Evolutionary conservation across 202 grass and related monocot genomes (phyloP).

Genomic region (Alloteropsis angusta): DNA sequence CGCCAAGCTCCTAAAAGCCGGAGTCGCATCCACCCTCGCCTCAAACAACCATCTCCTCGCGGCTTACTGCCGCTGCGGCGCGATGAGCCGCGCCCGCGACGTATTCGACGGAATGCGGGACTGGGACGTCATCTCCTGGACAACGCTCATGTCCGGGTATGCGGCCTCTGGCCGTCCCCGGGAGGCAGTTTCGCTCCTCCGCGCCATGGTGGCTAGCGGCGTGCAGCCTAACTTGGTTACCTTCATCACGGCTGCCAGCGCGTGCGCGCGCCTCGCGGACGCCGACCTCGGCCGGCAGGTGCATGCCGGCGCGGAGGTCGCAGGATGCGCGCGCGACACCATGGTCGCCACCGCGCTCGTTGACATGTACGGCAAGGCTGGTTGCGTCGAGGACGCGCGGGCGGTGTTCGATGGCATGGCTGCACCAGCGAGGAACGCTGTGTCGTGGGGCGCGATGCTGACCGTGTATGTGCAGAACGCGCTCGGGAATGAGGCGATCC

Average conservation of each 20-base stretch:
- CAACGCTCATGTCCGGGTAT: constrained; percentile 73
- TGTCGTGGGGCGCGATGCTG: constrained; percentile 71
- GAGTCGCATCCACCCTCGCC: constrained; percentile 4
- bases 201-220: constrained; percentile 18
- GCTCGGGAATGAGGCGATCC: constrained; percentile 39
- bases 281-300: constrained; percentile 37
- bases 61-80: constrained; percentile 29
- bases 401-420: constrained; percentile 59
- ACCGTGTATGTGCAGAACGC: constrained; percentile 63
- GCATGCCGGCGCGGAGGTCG: constrained; percentile 43
- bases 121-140: constrained; percentile 60
- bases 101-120: constrained; percentile 58
- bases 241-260: constrained; percentile 31
- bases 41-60: constrained; percentile 54
- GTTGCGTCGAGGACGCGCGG: constrained; percentile 24
- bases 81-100: constrained; percentile 11
- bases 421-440: constrained; percentile 20
- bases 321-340: constrained; percentile 22
- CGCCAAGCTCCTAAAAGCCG: constrained; percentile 50
- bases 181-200: constrained; percentile 32
- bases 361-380: constrained; percentile 73
- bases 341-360: constrained; percentile 52
- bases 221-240: constrained; percentile 53
- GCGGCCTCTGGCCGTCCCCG: constrained; percentile 18
- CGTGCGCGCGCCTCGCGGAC: constrained; percentile 54